Evolutionary conservation across 2,329 filamentous ascomycete genomes (phyloP).

Genomic region (Lasiodiplodia sp.): DNA sequence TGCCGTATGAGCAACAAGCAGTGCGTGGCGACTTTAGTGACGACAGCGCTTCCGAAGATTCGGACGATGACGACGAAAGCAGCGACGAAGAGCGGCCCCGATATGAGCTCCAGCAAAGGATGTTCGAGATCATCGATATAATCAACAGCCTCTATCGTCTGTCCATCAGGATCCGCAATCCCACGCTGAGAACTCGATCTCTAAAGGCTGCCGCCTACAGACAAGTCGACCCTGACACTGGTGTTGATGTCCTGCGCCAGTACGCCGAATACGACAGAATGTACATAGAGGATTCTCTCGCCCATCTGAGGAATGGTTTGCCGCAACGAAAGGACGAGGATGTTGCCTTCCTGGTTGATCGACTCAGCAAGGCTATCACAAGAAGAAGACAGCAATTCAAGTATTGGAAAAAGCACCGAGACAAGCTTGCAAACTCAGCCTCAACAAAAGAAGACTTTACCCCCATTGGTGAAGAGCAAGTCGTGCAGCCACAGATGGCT

Average conservation of each 20-base stretch:
- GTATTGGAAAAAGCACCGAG: constrained; percentile 46
- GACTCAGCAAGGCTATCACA: constrained; percentile 42
- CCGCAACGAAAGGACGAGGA: constrained; percentile 28
- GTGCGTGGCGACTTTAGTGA: constrained; percentile 32
- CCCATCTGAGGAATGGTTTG: constrained; percentile 35
- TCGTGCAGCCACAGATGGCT: neutral
- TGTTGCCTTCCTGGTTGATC: constrained; percentile 37
- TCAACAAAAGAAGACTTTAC: neutral
- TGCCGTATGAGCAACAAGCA: constrained; percentile 44
- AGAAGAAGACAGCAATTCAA: constrained; percentile 47
- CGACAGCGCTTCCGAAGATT: constrained; percentile 35
- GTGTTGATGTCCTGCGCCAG: constrained; percentile 42
- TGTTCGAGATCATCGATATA: constrained; percentile 46
- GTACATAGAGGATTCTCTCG: constrained; percentile 42
- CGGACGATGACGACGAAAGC: constrained; percentile 41
- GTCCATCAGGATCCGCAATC: constrained; percentile 46
- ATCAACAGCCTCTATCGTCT: constrained; percentile 48
- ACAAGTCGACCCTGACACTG: constrained; percentile 45
- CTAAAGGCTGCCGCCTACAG: constrained; percentile 45
- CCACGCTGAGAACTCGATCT: constrained; percentile 44
- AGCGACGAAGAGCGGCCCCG: constrained; percentile 36
- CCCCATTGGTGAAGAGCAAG: neutral
- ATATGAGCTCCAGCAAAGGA: constrained; percentile 45
- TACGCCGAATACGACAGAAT: constrained; percentile 42
- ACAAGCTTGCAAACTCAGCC: constrained; percentile 38